Evolutionary conservation across 352 stramenopile genomes (phyloP).

Genomic region (Globisporangium echinulatum): DNA sequence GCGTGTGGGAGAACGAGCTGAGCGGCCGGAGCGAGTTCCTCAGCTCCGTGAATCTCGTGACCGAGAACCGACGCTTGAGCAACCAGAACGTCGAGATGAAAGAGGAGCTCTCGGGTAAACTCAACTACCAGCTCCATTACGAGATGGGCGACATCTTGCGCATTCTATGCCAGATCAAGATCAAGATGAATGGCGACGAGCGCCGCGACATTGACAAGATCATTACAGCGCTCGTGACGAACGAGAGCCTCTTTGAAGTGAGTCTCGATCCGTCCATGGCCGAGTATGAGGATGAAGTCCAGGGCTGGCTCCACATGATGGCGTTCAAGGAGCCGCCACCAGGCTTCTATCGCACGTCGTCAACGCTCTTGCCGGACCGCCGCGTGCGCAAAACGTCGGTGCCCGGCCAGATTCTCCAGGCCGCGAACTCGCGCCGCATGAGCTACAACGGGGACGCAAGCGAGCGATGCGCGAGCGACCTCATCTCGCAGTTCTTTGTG

Average conservation of each 20-base stretch:
- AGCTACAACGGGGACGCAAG: slow-evolving; percentile 11
- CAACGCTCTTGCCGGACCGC: slow-evolving; percentile 5
- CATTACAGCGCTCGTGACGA: slow-evolving; percentile 58
- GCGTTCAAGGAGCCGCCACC: slow-evolving; percentile 33
- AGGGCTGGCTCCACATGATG: slow-evolving; percentile 73
- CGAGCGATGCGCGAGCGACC: slow-evolving; percentile 16
- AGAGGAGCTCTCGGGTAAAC: slow-evolving; percentile 51
- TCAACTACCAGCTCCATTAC: slow-evolving; percentile 63
- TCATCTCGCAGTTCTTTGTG: slow-evolving; percentile 19
- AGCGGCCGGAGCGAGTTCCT: slow-evolving; percentile 41
- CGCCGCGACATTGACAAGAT: slow-evolving; percentile 61
- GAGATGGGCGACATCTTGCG: slow-evolving; percentile 69
- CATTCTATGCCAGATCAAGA: slow-evolving; percentile 64
- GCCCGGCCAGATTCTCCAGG: slow-evolving; percentile 12
- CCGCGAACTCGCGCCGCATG: slow-evolving; percentile 15
- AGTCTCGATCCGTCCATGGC: slow-evolving; percentile 42
- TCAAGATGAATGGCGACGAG: slow-evolving; percentile 46
- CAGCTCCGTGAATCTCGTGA: slow-evolving; percentile 44
- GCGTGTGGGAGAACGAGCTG: slow-evolving; percentile 39
- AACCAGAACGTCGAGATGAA: slow-evolving; percentile 67
- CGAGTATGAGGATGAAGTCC: slow-evolving; percentile 62
- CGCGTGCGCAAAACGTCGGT: slow-evolving; percentile 7
- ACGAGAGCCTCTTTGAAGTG: slow-evolving; percentile 60
- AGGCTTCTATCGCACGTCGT: slow-evolving; percentile 6
- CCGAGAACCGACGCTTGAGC: slow-evolving; percentile 48